Evolutionary conservation across 257 asterid genomes (phyloP).

Genomic region (Buddleja alternifolia): DNA sequence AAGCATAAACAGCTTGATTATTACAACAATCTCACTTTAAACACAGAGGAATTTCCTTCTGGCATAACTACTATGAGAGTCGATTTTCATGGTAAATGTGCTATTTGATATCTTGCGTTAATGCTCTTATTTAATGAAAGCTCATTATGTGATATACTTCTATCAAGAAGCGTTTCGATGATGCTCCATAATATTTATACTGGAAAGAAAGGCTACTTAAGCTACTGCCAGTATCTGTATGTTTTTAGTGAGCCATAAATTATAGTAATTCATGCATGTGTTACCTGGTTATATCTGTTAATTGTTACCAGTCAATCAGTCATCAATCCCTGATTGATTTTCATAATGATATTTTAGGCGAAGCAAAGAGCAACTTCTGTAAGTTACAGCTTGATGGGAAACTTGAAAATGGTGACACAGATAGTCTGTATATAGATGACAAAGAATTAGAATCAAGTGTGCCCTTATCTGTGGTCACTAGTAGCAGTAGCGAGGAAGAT

Average conservation of each 20-base stretch:
- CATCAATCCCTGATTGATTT: slow-evolving; percentile 10
- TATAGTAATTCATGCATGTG: slow-evolving; percentile 8
- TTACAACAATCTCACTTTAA: slow-evolving; percentile 28
- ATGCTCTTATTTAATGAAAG: neutral
- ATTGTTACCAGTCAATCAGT: neutral
- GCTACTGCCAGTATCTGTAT: neutral
- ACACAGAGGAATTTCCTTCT: slow-evolving; percentile 36
- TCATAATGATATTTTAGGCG: slow-evolving; percentile 30
- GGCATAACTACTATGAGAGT: slow-evolving; percentile 28
- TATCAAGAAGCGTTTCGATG: slow-evolving; percentile 4
- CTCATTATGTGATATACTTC: neutral
- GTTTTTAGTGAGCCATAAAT: neutral
- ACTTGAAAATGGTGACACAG: slow-evolving; percentile 31
- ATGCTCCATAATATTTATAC: neutral
- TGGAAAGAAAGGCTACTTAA: neutral
- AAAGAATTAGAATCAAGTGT: slow-evolving; percentile 60
- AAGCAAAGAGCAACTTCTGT: slow-evolving; percentile 29
- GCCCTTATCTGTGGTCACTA: slow-evolving; percentile 58
- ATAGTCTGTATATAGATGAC: slow-evolving; percentile 37
- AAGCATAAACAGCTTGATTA: slow-evolving; percentile 58
- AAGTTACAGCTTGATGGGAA: slow-evolving; percentile 31
- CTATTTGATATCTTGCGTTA: slow-evolving; percentile 10
- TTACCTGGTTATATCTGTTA: slow-evolving; percentile 18
- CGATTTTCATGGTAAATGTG: slow-evolving; percentile 48
- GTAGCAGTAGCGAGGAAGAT: slow-evolving; percentile 70